Evolutionary conservation across 225 moss, liverwort and hornwort genomes (phyloP).

Genomic region (Marchantia paleacea): DNA sequence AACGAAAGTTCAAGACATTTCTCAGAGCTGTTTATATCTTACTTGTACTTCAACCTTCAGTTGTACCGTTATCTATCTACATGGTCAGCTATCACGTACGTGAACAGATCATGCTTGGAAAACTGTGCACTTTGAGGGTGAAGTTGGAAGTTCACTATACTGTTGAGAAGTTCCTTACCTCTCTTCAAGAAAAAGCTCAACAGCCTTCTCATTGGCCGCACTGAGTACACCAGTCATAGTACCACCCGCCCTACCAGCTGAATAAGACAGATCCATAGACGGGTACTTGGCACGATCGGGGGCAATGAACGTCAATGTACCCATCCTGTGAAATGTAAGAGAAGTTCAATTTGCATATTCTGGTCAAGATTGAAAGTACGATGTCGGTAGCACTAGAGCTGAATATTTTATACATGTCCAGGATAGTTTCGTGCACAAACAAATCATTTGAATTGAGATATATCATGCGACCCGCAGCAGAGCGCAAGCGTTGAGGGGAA

Average conservation of each 20-base stretch:
- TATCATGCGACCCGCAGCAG: not conserved
- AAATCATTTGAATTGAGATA: not conserved
- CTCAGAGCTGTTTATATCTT: too few species aligned
- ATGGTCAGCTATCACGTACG: too few species aligned
- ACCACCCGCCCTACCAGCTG: constrained; percentile 69
- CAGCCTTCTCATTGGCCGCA: constrained; percentile 78
- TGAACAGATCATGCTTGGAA: too few species aligned
- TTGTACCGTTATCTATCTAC: too few species aligned
- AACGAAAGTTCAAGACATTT: too few species aligned
- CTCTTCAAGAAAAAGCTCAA: constrained; percentile 73
- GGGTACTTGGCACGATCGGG: constrained; percentile 70
- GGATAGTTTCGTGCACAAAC: not conserved
- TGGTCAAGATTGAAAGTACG: not conserved
- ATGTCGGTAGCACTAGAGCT: not conserved
- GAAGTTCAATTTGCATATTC: not conserved
- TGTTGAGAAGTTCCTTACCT: constrained; percentile 32
- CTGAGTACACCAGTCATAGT: constrained; percentile 80
- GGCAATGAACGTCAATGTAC: constrained; percentile 61
- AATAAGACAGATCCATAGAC: constrained; percentile 62
- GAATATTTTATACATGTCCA: not conserved
- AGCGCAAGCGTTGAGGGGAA: not conserved
- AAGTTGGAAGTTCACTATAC: too few species aligned
- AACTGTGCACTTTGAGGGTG: too few species aligned
- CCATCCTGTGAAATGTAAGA: constrained; percentile 46
- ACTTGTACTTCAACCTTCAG: too few species aligned